Base-by-base conservation (phyloP, 345 rosid species). In the Linum trigynum region DNA sequence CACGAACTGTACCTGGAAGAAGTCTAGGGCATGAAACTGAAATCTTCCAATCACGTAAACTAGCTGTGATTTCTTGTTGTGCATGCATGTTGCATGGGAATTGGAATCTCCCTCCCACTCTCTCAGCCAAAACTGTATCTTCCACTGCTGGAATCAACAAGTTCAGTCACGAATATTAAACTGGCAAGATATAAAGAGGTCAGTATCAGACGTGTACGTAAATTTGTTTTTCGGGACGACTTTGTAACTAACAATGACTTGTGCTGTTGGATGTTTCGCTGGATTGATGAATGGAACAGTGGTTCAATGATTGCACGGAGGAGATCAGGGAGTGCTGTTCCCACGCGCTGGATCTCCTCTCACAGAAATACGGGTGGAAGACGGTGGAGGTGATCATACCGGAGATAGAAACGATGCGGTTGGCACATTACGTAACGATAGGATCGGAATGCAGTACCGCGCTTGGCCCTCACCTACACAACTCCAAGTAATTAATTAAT, bases 361-460 rank as follows among this genome's bases (percentile, higher is more conserved):
- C 65, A 12, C 55, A 79, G 64, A 70, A 64, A 11, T 83, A 75
- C 39, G 68, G 75, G 7, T 87, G 90, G 90, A 72, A 87, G 95
- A 79, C 78, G 38, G 72, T 82, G 63, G 83, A 85, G 70, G 88
- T 87, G 63, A 83, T 87, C 0, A 74, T 87, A 79, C 95, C 95
- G 11, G 90, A 82, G 10, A 83, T 87, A 69, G 90, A 87, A 69
- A 77, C 74, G 35, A 87, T 87, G 95, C 78, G 90, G 7, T 74
- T 87, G n/a, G 95, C 95, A 15, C 95, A 87, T 71, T 87, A 87
- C 56, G 0, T 71, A 59, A 87, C 95, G 5, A 82, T 85, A 59
- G 95, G 83, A 53, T 77, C 90, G 0, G 95, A 87, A 69, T 79
- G 85, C 23, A 82, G 36, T 58, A 63, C 90, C 45, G 70, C 87